phyloP scores from a whole-genome alignment of 177 flowering plant species.

The Vitis hybrid region DNA sequence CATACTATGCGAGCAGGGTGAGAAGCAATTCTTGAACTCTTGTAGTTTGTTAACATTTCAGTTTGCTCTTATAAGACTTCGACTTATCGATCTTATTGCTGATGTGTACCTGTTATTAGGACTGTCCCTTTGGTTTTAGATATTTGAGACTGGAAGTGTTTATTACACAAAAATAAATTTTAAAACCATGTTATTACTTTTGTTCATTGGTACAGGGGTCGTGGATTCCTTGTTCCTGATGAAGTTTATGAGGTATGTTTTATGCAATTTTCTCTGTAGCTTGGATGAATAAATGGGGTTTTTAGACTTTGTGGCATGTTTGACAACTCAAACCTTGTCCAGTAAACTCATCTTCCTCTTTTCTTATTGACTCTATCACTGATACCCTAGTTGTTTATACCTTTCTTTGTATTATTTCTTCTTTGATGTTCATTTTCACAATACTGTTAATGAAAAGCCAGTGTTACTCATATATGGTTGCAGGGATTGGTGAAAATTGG shows the following conservation, averaged over 20 bases:
- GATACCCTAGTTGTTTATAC: background rate
- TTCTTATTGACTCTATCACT: background rate
- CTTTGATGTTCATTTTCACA: background rate
- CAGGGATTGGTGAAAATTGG: constrained; percentile 75
- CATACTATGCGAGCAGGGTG: background rate
- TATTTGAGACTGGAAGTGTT: background rate
- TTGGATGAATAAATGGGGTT: background rate
- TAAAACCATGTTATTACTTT: background rate
- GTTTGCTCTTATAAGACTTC: no score
- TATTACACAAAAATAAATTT: background rate
- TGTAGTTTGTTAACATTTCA: background rate
- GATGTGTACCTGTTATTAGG: no score
- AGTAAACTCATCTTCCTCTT: background rate
- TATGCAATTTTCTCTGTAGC: background rate
- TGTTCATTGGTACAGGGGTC: constrained; percentile 48
- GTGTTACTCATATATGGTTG: constrained; percentile 3
- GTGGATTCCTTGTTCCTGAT: constrained; percentile 65
- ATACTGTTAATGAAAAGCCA: background rate
- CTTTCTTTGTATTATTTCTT: background rate
- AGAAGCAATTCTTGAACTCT: background rate
- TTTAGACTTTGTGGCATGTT: background rate
- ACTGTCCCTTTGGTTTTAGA: no score
- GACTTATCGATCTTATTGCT: no score
- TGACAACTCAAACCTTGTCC: background rate
- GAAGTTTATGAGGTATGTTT: constrained; percentile 65